These are phyloP conservation scores for Talaromyces sp. DNA, from an alignment of 2,329 filamentous ascomycete species.

Conservation along the genomic window DNA sequence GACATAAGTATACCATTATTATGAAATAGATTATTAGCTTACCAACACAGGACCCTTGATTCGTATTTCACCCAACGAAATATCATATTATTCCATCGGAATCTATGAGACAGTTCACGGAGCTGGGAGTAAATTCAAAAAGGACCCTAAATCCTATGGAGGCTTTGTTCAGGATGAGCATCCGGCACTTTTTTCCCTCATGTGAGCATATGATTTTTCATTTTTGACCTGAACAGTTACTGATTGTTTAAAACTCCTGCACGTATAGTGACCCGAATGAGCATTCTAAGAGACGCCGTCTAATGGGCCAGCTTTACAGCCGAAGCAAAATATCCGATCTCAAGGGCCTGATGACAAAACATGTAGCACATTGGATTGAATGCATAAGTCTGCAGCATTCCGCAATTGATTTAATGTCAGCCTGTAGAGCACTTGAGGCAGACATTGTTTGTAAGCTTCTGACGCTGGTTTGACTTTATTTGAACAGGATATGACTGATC, in stretches of 20 bases:
- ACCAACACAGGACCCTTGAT: not conserved
- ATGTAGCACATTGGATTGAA: not conserved
- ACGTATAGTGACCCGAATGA: not conserved
- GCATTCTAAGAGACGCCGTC: constrained; percentile 5
- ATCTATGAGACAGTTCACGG: constrained; percentile 1
- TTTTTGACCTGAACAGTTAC: too few species aligned
- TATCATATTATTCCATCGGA: constrained; percentile 4
- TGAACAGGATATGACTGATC: not conserved
- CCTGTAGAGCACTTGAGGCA: constrained; percentile 2
- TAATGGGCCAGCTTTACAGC: constrained; percentile 6
- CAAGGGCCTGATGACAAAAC: not conserved
- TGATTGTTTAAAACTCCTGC: not conserved
- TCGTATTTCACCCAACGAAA: not conserved
- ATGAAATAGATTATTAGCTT: too few species aligned
- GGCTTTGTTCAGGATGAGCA: constrained; percentile 3
- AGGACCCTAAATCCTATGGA: constrained; percentile 2
- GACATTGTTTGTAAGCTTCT: constrained; percentile 9
- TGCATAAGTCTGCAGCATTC: not conserved
- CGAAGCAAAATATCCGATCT: constrained; percentile 1
- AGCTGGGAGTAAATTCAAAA: not conserved
- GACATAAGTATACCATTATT: too few species aligned
- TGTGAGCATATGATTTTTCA: not conserved
- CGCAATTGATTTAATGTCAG: not conserved
- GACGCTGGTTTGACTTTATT: not conserved
- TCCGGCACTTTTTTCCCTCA: constrained; percentile 8